A percentile compares a stretch with the other conserved stretches of the same genome.
Conservation (phyloP, 176 grass and related monocot species). For the Oryza nivara region DNA sequence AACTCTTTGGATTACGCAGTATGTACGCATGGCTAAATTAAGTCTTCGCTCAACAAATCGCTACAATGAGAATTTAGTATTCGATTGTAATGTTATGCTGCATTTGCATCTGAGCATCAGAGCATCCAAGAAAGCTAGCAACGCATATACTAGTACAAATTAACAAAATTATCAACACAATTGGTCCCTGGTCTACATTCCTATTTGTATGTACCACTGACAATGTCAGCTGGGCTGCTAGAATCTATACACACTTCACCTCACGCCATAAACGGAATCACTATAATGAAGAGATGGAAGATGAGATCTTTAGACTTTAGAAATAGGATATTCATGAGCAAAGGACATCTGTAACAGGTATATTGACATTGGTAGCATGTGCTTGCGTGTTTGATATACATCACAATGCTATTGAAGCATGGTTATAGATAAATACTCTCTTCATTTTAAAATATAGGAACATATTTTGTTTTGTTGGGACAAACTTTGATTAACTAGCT, state of each 20-base stretch:
- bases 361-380: no score
- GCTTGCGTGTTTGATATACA: no score
- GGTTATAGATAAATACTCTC: no score
- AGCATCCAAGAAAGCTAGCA: neutral
- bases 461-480: no score
- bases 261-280: neutral
- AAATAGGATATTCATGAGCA: no score
- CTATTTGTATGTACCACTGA: neutral
- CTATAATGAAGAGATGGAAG: no score
- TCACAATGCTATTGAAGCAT: no score
- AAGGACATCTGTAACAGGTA: no score
- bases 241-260: conserved; percentile 13
- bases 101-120: neutral
- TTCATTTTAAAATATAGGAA: no score
- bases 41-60: neutral
- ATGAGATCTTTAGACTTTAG: no score
- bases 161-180: conserved; percentile 32
- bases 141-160: neutral
- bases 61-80: neutral
- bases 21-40: neutral
- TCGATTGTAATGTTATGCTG: neutral
- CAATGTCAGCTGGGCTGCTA: neutral
- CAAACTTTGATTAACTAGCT: no score
- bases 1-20: neutral
- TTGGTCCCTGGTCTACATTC: conserved; percentile 43